Percentiles rank a stretch among this genome's conserved stretches.
Evolutionary conservation across 2,329 filamentous ascomycete species (phyloP).

Genomic region (Xylariaceae sp.): DNA sequence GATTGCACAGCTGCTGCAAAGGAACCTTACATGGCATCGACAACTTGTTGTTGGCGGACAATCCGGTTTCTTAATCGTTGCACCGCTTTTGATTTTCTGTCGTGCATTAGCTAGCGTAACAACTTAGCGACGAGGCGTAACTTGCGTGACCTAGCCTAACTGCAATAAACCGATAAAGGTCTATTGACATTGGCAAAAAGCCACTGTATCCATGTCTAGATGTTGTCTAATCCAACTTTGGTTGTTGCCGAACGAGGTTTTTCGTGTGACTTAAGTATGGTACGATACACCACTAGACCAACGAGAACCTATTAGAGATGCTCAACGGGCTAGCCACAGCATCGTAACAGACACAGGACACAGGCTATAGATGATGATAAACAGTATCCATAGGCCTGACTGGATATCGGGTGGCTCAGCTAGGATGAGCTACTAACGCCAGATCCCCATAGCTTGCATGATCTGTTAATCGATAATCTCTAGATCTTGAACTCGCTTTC

Average conservation of each 20-base stretch:
- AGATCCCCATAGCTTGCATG: not conserved
- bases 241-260: not conserved
- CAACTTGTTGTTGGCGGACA: not conserved
- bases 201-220: not conserved
- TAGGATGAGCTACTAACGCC: not conserved
- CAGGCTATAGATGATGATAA: not conserved
- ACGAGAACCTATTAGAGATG: too few relatives aligned
- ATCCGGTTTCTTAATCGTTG: not conserved
- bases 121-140: slow-evolving; percentile 3
- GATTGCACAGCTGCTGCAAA: not conserved
- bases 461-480: not conserved
- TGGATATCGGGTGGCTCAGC: not conserved
- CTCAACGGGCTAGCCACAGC: not conserved
- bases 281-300: too few relatives aligned
- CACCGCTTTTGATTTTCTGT: slow-evolving; percentile 8
- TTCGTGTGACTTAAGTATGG: too few relatives aligned
- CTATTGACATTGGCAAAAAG: not conserved
- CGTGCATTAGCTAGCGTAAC: slow-evolving; percentile 5
- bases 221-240: not conserved
- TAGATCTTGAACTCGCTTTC: not conserved
- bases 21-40: not conserved
- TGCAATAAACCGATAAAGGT: not conserved
- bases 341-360: not conserved
- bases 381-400: not conserved
- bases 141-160: not conserved